Evolutionary conservation across 805 yeast genomes (phyloP).

Genomic region (Yamadazyma tumulicola): DNA sequence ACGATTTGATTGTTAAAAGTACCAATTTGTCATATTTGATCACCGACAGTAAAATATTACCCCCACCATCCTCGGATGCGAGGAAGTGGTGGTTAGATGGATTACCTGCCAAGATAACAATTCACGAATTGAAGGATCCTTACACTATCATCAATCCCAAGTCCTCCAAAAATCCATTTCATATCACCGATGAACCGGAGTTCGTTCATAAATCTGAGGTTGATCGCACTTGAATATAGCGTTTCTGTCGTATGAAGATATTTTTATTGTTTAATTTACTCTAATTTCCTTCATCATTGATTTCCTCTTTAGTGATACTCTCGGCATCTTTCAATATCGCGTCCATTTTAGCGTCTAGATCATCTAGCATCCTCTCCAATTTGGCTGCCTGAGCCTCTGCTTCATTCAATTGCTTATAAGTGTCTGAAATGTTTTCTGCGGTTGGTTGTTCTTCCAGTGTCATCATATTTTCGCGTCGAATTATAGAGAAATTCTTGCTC

Average conservation of each 20-base stretch:
- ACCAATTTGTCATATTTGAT: slow-evolving; percentile 19
- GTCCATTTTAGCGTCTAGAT: slow-evolving; percentile 63
- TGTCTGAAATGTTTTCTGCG: slow-evolving; percentile 38
- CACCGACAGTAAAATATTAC: slow-evolving; percentile 46
- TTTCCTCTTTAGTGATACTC: slow-evolving; percentile 13
- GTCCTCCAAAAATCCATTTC: slow-evolving; percentile 72
- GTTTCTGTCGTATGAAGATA: neutral
- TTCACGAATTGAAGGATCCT: slow-evolving; percentile 41
- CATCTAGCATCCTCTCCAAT: slow-evolving; percentile 63
- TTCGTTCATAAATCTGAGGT: slow-evolving; percentile 28
- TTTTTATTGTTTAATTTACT: too few relatives aligned
- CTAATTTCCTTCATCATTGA: neutral
- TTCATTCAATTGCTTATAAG: slow-evolving; percentile 58
- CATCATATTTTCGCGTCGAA: slow-evolving; percentile 8
- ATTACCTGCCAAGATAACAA: slow-evolving; percentile 62
- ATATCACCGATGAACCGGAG: slow-evolving; percentile 48
- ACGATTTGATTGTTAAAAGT: slow-evolving; percentile 29
- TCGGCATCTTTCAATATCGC: slow-evolving; percentile 49
- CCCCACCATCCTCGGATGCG: slow-evolving; percentile 84
- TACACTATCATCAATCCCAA: slow-evolving; percentile 61
- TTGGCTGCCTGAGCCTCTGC: slow-evolving; percentile 64
- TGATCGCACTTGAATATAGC: too few relatives aligned
- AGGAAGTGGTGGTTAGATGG: slow-evolving; percentile 91
- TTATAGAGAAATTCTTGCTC: too few relatives aligned
- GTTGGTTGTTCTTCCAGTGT: slow-evolving; percentile 8